Evolutionary conservation across 768 basidiomycete species (phyloP), one percentile per base, ranked within the genome.

Genomic region (Cystobasidium tubakii): DNA sequence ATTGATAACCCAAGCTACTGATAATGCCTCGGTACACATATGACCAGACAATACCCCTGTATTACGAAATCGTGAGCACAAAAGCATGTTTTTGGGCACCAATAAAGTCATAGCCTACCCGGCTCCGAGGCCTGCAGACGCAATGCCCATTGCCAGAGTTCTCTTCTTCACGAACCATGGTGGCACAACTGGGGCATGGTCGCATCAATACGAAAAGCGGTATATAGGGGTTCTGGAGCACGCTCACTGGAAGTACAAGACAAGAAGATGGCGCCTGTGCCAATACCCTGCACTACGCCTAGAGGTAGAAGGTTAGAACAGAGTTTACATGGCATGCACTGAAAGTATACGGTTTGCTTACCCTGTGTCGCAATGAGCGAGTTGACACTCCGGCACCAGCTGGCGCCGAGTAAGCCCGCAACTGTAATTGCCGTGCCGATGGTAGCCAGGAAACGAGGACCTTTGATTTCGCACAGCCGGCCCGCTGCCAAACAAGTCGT

Each of bases 21-120:
- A 71, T 71, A 34, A 46, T 54, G 54, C 6, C 27, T 36, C 34
- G 21, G 29, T 55, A 34, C 21, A 71, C 60, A 34, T 71, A 71
- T 1, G 69, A 71, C 69, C 69, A 71, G n/a, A 54, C 69, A n/a
- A 71, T 55, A 29, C 69, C 69, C 21, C 69, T 71, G 54, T 3
- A 31, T 13, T 10, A 17, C 13, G 21, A 9, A 6, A 12, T 31
- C 7, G 43, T 43, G 10, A 23, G 27, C 23, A 29, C 9, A 25
- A 3, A 50, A 4, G 3, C 46, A 6, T 43, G 43, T 54, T 50
- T 10, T 10, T 9, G 42, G 12, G 6, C 15, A 44, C 6, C n/a
- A 62, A 2, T 29, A n/a, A n/a, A 36, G 34, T 23, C 7, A 10
- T 7, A 46, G 21, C 69, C 60, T 27, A 71, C 69, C 69, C 69